These are phyloP conservation scores for Ramichloridium luteum DNA, from an alignment of 2,329 filamentous ascomycete genomes.

Conservation along the genomic window DNA sequence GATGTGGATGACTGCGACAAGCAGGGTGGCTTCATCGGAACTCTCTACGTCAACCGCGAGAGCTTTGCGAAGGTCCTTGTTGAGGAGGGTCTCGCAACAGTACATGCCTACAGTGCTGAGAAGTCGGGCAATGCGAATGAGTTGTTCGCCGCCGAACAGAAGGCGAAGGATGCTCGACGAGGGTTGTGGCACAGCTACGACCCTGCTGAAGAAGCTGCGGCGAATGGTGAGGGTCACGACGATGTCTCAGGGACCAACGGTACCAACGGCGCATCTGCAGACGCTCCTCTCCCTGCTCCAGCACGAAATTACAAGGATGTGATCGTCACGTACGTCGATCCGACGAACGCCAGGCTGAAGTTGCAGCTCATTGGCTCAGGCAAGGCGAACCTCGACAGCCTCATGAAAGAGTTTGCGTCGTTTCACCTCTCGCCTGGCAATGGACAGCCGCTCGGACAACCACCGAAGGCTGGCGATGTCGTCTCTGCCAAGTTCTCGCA, in stretches of 20 bases:
- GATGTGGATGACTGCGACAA: conserved; percentile 94
- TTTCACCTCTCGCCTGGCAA: conserved; percentile 83
- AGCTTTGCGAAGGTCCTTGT: conserved; percentile 89
- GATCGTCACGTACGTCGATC: conserved; percentile 79
- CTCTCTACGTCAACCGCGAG: conserved; percentile 84
- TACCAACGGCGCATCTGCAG: conserved; percentile 36
- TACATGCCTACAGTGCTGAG: conserved; percentile 91
- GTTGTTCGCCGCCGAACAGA: conserved; percentile 74
- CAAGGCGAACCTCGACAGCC: conserved; percentile 67
- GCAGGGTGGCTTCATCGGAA: conserved; percentile 92
- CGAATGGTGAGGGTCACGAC: conserved; percentile 27
- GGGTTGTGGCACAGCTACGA: conserved; percentile 92
- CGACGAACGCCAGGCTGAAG: conserved; percentile 65
- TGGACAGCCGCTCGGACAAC: conserved; percentile 55
- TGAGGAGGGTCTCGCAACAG: conserved; percentile 84
- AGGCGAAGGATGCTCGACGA: conserved; percentile 78
- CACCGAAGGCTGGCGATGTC: conserved; percentile 81
- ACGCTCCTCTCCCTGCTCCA: conserved; percentile 39
- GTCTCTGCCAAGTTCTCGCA: conserved; percentile 84
- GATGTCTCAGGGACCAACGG: conserved; percentile 38
- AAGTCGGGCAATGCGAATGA: conserved; percentile 83
- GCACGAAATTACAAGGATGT: conserved; percentile 92
- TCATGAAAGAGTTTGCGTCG: conserved; percentile 83
- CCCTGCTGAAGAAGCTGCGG: conserved; percentile 67
- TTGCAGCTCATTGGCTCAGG: conserved; percentile 81